A percentile compares a stretch with the other conserved stretches of the same genome.
These are phyloP conservation scores for Pichia sp. DNA, from an alignment of 1,139 yeast species.

Conservation along the genomic window DNA sequence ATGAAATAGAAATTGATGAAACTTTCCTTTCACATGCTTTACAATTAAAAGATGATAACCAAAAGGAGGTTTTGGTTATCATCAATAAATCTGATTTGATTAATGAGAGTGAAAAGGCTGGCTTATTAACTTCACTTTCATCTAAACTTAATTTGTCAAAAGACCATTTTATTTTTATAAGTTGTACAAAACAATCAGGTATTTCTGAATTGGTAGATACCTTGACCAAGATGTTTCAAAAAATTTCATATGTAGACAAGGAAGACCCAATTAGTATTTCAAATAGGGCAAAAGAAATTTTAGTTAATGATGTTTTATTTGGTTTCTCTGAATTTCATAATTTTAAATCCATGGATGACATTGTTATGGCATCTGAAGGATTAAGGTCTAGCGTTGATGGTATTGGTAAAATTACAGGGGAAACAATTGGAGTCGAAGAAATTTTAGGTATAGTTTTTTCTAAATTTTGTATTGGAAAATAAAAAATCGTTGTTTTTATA, in stretches of 20 bases:
- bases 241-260: slow-evolving; percentile 41
- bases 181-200: slow-evolving; percentile 56
- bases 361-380: slow-evolving; percentile 77
- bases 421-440: slow-evolving; percentile 83
- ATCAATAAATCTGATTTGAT: slow-evolving; percentile 61
- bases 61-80: slow-evolving; percentile 35
- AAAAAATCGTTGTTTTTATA: slow-evolving; percentile 16
- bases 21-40: slow-evolving; percentile 34
- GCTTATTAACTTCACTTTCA: slow-evolving; percentile 26
- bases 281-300: slow-evolving; percentile 64
- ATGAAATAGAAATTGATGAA: slow-evolving; percentile 27
- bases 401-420: slow-evolving; percentile 87
- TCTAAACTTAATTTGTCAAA: slow-evolving; percentile 15
- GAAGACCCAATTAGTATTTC: slow-evolving; percentile 67
- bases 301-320: slow-evolving; percentile 63
- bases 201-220: slow-evolving; percentile 38
- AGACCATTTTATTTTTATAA: slow-evolving; percentile 37
- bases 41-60: slow-evolving; percentile 24
- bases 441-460: slow-evolving; percentile 86
- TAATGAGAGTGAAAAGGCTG: slow-evolving; percentile 19
- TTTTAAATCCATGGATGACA: slow-evolving; percentile 53
- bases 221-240: slow-evolving; percentile 41
- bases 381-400: slow-evolving; percentile 74
- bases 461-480: slow-evolving; percentile 91
- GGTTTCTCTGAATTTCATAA: slow-evolving; percentile 59